Evolutionary conservation across 108 stramenopile species (phyloP), one percentile per base, ranked within the genome.

Genomic region (Chaetoceros muelleri): DNA sequence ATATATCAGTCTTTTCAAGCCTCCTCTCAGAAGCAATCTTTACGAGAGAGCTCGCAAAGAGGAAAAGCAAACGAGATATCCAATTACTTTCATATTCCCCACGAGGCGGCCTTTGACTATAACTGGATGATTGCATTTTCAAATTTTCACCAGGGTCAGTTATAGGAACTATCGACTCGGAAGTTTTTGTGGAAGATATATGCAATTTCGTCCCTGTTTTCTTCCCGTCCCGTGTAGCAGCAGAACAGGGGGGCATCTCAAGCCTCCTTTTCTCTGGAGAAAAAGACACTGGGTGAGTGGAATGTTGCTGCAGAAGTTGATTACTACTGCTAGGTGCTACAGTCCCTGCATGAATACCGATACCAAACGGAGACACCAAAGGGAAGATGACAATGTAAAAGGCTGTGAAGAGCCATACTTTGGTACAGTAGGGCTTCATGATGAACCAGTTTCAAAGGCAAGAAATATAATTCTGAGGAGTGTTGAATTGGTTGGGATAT

Each of bases 1-100:
- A 81, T 8, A 75, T 71, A 67, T 89, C 87, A 3, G 65, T 55
- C 18, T 67, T 64, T 44, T 79, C 75, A 51, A 89, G 55, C 19
- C 57, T 65, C 3, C 84, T 71, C 17, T 83, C 52, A 17, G 56
- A 44, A 20, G 78, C 70, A 2, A 70, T 53, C 18, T 85, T 65
- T 51, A 89, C 31, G 24, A 89, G 48, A 2, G 82, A 76, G 45
- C 58, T 44, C 8, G 60, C 80, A 66, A 85, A 85, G 26, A 23
- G 40, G 57, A 75, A 89, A 0, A 81, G 27, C 5, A 89, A 61
- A 17, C 67, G 65, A 1, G 84, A 81, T 8, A 68, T 24, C 1
- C 82, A 29, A 2, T 79, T 69, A 2, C 76, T 61, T 21, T 50
- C 70, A 30, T 56, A 53, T 65, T 80, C 76, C 24, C 79, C 81